phyloP scores from a whole-genome alignment of 345 rosid genomes.

The Citrus sinensis region DVS_A1.0 CM039167.1:4139001-4139500 shows the following conservation, averaged over 20 bases:
- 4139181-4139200: background rate
- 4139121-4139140: slow-evolving; percentile 8
- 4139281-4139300: slow-evolving; percentile 5
- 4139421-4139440: background rate
- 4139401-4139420: slow-evolving; percentile 8
- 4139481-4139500: background rate
- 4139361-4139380: background rate
- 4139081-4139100: slow-evolving; percentile 13
- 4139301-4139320: background rate
- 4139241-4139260: background rate
- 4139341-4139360: background rate
- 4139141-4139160: slow-evolving; percentile 40
- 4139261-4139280: background rate
- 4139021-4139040: background rate
- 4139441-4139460: slow-evolving; percentile 25
- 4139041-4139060: slow-evolving; percentile 22
- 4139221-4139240: slow-evolving; percentile 3
- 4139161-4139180: slow-evolving; percentile 24
- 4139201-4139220: background rate
- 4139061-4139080: background rate
- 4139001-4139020: slow-evolving; percentile 8
- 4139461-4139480: background rate
- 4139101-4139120: background rate
- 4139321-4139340: background rate
- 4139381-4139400: background rate